Conservation (phyloP, 768 basidiomycete genomes). For the Lentinula lateritia region DNA sequence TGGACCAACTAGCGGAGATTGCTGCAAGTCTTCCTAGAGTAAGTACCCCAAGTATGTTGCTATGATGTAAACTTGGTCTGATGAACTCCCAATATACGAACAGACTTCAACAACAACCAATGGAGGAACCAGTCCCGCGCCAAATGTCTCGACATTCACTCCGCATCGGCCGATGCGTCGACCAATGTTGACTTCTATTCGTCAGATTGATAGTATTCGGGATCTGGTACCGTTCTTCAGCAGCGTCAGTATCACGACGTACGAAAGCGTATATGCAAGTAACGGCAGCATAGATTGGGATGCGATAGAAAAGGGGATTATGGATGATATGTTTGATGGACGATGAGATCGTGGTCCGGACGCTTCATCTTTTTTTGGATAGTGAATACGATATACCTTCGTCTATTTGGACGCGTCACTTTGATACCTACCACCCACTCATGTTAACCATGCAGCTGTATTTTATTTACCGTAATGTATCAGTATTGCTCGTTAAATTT, state of each 20-base stretch:
- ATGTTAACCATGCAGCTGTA: neutral
- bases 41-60: neutral
- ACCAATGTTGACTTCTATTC: slow-evolving; percentile 64
- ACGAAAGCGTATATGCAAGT: slow-evolving; percentile 85
- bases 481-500: too few species aligned
- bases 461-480: neutral
- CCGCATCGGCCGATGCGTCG: slow-evolving; percentile 46
- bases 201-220: slow-evolving; percentile 76
- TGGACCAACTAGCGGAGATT: slow-evolving; percentile 87
- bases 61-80: neutral
- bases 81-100: neutral
- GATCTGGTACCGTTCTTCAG: slow-evolving; percentile 92
- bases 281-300: slow-evolving; percentile 84
- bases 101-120: neutral
- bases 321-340: slow-evolving; percentile 89
- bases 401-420: neutral
- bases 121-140: neutral
- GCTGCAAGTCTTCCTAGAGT: slow-evolving; percentile 57
- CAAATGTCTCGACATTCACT: neutral
- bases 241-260: slow-evolving; percentile 80
- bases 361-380: neutral
- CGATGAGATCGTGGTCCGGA: slow-evolving; percentile 30
- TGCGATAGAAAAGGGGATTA: slow-evolving; percentile 73
- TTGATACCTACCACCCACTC: neutral
- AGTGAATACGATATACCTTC: neutral